Evolutionary conservation across 1,284 basidiomycete genomes (phyloP), one percentile per base, ranked within the genome.

Genomic region (Coniferiporia weirii): DNA sequence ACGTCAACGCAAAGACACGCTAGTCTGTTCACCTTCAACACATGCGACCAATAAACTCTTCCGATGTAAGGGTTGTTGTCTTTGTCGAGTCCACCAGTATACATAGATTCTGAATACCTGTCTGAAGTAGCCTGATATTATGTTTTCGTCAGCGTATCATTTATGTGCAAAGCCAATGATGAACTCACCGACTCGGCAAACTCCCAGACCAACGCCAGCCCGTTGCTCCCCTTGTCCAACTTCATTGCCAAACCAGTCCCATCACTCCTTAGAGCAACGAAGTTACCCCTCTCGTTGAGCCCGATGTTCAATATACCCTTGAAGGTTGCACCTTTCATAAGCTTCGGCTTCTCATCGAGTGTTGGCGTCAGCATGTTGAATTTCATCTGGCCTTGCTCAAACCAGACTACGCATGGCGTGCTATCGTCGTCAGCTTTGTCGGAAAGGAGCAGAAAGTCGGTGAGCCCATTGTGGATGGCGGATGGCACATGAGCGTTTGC

Each of bases 41-140:
- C 66, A 63, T 82, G 76, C 0, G 87, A 87, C 87, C 88, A 95
- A 67, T 82, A 89, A 15, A 92, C 74, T 34, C 91, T 82, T 19
- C 82, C 82, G 60, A 97, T 71, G 66, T 85, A 86, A 0, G 83
- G 76, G 4, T 74, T 68, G 6, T 85, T 86, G 22, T 79, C 70
- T 45, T 74, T 74, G 65, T 89, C 84, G 1, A 83, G 62, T 3
- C 78, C 82, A 44, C 89, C 89, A 2, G 82, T 69, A 67, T 83
- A 92, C 1, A 80, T 70, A 0, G 85, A 81, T 17, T 75, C 73
- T 0, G 79, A 67, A 12, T 75, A 70, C 10, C 72, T 70, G 2
- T 72, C 65, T 3, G 79, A 76, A 17, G 72, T 66, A 13, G 71
- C 72, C 76, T 81, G 56, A 35, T 17, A 62, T n/a, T 27, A 19